Percentiles rank a stretch among this genome's conserved stretches.
phyloP scores from a whole-genome alignment of 2,329 filamentous ascomycete species.

The Salinomyces thailandicus region DNA sequence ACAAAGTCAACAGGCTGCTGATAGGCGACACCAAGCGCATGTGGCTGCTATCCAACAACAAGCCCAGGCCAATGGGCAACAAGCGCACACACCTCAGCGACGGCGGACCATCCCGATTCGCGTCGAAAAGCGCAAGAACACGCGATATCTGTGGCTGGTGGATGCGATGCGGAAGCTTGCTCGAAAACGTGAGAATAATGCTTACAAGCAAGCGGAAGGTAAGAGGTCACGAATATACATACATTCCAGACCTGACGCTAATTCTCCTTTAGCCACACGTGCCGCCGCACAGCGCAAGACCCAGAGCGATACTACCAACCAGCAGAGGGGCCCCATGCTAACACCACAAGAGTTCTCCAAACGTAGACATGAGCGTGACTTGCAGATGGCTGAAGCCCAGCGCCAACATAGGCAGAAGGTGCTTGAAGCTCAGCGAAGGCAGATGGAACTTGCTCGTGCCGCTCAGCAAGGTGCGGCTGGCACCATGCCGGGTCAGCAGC shows the following conservation, averaged over 20 bases:
- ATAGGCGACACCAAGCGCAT: constrained; percentile 47
- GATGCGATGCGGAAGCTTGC: constrained; percentile 93
- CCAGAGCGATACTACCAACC: constrained; percentile 18
- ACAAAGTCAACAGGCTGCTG: constrained; percentile 49
- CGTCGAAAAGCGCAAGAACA: constrained; percentile 77
- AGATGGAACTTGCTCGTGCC: constrained; percentile 28
- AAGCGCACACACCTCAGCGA: constrained; percentile 46
- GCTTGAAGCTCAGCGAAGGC: constrained; percentile 34
- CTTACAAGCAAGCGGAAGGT: constrained; percentile 80
- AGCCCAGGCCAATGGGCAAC: constrained; percentile 35
- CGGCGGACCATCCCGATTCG: constrained; percentile 68
- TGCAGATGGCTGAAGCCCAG: constrained; percentile 49
- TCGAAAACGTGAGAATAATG: constrained; percentile 78
- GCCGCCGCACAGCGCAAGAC: constrained; percentile 74
- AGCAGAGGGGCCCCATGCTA: constrained; percentile 40
- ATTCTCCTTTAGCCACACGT: constrained; percentile 20
- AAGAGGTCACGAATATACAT: too few relatives aligned
- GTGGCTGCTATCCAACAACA: constrained; percentile 44
- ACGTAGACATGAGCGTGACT: constrained; percentile 76
- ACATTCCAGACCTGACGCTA: not conserved
- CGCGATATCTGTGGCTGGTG: constrained; percentile 77
- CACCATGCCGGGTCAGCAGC: constrained; percentile 15
- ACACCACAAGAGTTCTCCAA: constrained; percentile 87
- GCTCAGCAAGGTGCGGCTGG: constrained; percentile 27
- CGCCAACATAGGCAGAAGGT: constrained; percentile 55